Conservation (phyloP, 2,329 filamentous ascomycete species). For the Fusarium sp. region DNA sequence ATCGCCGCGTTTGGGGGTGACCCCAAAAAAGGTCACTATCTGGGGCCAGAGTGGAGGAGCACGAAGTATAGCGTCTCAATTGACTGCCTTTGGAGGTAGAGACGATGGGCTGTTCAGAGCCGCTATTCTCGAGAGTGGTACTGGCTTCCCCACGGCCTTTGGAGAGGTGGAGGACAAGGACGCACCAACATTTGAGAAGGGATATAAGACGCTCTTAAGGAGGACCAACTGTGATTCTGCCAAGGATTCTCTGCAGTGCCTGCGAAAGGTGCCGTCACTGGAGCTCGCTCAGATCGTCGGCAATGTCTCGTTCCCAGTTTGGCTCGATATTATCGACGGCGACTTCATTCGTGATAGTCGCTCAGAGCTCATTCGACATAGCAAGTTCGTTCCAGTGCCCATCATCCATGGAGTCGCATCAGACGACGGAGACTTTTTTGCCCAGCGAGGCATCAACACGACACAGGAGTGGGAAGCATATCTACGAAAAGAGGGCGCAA, state of each 20-base stretch:
- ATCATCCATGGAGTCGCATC: slow-evolving; percentile 10
- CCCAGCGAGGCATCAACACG: slow-evolving; percentile 17
- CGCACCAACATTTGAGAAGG: slow-evolving; percentile 1
- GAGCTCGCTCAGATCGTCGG: slow-evolving; percentile 12
- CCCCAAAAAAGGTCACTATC: slow-evolving; percentile 3
- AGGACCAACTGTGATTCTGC: not conserved
- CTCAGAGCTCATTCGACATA: slow-evolving; percentile 8
- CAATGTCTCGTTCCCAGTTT: slow-evolving; percentile 22
- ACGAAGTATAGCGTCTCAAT: slow-evolving; percentile 17
- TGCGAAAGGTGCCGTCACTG: slow-evolving; percentile 17
- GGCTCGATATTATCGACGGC: slow-evolving; percentile 17
- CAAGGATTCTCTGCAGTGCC: slow-evolving; percentile 7
- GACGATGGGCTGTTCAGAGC: slow-evolving; percentile 24
- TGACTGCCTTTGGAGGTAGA: slow-evolving; percentile 19
- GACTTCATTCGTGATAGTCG: slow-evolving; percentile 22
- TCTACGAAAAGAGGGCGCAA: slow-evolving; percentile 6
- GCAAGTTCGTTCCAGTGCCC: slow-evolving; percentile 10
- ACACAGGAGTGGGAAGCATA: slow-evolving; percentile 23
- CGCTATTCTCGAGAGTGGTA: slow-evolving; percentile 25
- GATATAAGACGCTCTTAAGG: slow-evolving; percentile 6
- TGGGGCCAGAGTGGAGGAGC: slow-evolving; percentile 34
- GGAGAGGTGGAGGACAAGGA: not conserved
- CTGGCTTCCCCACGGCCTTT: slow-evolving; percentile 21
- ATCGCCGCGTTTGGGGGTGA: slow-evolving; percentile 26
- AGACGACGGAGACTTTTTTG: slow-evolving; percentile 23